A percentile compares a stretch with the other conserved stretches of the same genome.
Conservation (phyloP, 805 yeast species). For the Metschnikowia gelsemii region DNA sequence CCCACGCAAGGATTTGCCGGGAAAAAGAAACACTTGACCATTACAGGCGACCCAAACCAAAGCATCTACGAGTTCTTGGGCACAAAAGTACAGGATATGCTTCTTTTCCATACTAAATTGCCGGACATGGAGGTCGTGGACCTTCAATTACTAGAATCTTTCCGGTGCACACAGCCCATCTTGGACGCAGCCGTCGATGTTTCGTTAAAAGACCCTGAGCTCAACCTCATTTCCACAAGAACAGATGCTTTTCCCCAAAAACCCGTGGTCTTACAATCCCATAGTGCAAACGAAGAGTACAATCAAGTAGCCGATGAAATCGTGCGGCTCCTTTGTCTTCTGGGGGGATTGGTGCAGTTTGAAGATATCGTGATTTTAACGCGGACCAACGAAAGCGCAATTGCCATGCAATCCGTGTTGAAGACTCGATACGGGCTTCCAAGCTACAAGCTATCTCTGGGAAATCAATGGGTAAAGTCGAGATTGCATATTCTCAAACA, state of each 20-base stretch:
- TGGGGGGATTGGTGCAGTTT: conserved; percentile 19
- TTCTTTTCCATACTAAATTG: conserved; percentile 23
- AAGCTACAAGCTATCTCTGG: conserved; percentile 17
- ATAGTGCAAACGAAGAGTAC: conserved; percentile 7
- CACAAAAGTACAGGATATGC: conserved; percentile 39
- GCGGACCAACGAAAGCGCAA: conserved; percentile 17
- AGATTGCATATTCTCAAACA: conserved; percentile 16
- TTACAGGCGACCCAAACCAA: conserved; percentile 74
- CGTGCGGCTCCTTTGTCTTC: conserved; percentile 18
- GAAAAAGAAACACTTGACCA: conserved; percentile 50
- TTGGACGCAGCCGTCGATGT: conserved; percentile 40
- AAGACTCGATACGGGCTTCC: conserved; percentile 12
- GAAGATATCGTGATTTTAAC: conserved; percentile 21
- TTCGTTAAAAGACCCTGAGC: conserved; percentile 6
- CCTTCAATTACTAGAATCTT: conserved; percentile 49
- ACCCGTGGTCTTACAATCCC: conserved; percentile 12
- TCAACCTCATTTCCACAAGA: conserved; percentile 8
- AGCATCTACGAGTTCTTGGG: conserved; percentile 69
- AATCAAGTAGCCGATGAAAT: conserved; percentile 18
- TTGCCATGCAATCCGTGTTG: conserved; percentile 16
- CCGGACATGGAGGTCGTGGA: conserved; percentile 24
- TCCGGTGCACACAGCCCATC: conserved; percentile 62
- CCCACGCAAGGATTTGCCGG: conserved; percentile 25
- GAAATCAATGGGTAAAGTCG: conserved; percentile 19
- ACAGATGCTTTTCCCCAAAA: conserved; percentile 3